A percentile compares a stretch with the other conserved stretches of the same genome.
Evolutionary conservation across 306 rosid genomes (phyloP).

Genomic region (Purshia tridentata): DNA sequence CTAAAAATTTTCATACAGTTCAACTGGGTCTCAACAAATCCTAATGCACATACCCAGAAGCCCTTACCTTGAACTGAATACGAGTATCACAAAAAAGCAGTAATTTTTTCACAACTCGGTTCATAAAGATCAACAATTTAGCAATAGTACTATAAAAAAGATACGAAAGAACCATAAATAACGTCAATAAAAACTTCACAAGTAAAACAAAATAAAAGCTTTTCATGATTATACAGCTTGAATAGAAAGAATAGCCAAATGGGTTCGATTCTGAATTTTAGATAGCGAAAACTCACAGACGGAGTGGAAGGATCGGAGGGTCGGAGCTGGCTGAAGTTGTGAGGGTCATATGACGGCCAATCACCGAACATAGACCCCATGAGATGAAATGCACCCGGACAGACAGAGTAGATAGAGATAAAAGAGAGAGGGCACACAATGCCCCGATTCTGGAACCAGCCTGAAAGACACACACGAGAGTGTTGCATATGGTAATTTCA

Average conservation of each 20-base stretch:
- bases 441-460: constrained; percentile 16
- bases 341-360: constrained; percentile 87
- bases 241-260: constrained; percentile 17
- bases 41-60: constrained; percentile 13
- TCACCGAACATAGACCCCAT: constrained; percentile 88
- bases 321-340: constrained; percentile 92
- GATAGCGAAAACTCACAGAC: constrained; percentile 57
- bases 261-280: constrained; percentile 2
- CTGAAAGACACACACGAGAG: not conserved
- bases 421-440: constrained; percentile 5
- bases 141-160: not conserved
- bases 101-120: not conserved
- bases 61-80: constrained; percentile 2
- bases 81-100: not conserved
- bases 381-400: constrained; percentile 23
- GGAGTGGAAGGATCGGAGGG: constrained; percentile 84
- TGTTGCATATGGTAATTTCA: not conserved
- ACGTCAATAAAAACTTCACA: not conserved
- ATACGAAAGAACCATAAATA: not conserved
- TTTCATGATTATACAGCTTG: constrained; percentile 11
- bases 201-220: constrained; percentile 15
- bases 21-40: not conserved
- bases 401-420: constrained; percentile 11
- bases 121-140: constrained; percentile 25
- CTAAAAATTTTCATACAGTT: not conserved